These are phyloP conservation scores for Elaeis guineensis DNA, from an alignment of 176 grass and related monocot species.

Conservation along the genomic window DNA sequence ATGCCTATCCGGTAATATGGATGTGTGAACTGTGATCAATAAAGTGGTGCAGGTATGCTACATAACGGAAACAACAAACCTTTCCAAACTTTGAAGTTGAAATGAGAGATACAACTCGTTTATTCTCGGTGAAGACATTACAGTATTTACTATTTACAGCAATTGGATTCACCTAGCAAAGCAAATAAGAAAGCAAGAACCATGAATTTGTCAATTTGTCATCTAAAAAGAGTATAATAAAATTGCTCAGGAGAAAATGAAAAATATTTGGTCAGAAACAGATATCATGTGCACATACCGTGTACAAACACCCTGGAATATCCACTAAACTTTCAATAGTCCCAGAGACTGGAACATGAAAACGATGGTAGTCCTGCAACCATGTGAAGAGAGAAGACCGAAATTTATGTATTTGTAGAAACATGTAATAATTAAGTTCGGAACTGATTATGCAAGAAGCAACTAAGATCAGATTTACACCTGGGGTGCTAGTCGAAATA, in stretches of 20 bases:
- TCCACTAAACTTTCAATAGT: constrained; percentile 82
- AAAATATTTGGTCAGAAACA: not conserved
- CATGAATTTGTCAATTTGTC: not conserved
- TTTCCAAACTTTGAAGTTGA: constrained; percentile 85
- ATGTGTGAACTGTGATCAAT: too few relatives aligned
- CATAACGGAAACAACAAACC: constrained; percentile 34
- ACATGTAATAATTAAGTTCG: not conserved
- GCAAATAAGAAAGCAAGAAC: constrained; percentile 14
- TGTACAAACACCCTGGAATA: constrained; percentile 86
- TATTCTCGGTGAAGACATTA: constrained; percentile 97
- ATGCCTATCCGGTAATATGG: too few relatives aligned
- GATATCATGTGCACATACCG: constrained; percentile 35
- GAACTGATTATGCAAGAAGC: not conserved
- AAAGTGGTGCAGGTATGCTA: not conserved
- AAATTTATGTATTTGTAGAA: not conserved
- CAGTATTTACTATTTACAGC: constrained; percentile 98
- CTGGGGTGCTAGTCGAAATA: constrained; percentile 96
- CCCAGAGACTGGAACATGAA: constrained; percentile 96
- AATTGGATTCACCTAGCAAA: constrained; percentile 88
- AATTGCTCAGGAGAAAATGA: not conserved
- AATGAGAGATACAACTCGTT: constrained; percentile 79
- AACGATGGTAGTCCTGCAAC: constrained; percentile 91
- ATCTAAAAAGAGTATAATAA: not conserved
- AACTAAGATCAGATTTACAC: constrained; percentile 22
- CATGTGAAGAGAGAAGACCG: not conserved